These are phyloP conservation scores for Gossypium mustelinum DNA, from an alignment of 345 rosid species.

Conservation along the genomic window DNA sequence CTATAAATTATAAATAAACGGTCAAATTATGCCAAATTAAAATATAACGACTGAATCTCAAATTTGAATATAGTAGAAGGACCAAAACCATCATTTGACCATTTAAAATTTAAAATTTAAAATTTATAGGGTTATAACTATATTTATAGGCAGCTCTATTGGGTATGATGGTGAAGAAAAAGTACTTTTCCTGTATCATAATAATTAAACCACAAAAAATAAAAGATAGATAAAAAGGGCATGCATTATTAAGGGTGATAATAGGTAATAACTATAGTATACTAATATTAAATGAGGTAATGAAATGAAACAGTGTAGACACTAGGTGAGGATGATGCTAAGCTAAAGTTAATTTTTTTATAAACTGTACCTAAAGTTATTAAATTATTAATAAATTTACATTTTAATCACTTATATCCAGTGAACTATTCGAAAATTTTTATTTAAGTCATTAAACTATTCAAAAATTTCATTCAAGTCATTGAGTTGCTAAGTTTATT, in stretches of 20 bases:
- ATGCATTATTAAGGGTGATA: neutral
- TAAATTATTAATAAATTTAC: too few species aligned
- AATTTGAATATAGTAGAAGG: too few species aligned
- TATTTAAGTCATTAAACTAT: too few species aligned
- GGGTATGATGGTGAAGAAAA: neutral
- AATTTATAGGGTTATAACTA: neutral
- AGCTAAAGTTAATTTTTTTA: neutral
- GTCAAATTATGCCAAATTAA: too few species aligned
- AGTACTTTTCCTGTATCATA: neutral
- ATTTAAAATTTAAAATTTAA: neutral
- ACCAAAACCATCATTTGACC: too few species aligned
- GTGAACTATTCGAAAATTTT: too few species aligned
- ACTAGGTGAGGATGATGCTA: constrained; percentile 8
- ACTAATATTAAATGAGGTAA: neutral
- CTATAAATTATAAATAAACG: too few species aligned
- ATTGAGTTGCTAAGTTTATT: too few species aligned
- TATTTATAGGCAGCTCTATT: neutral
- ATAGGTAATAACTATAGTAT: neutral
- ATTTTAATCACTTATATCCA: too few species aligned
- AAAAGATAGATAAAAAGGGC: neutral
- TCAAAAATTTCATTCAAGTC: too few species aligned
- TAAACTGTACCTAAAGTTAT: rapidly evolving
- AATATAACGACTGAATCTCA: too few species aligned
- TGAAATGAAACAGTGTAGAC: neutral
- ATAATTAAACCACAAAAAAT: neutral